Evolutionary conservation across 441 rosid genomes (phyloP).

Genomic region (Erodium chrysanthum): DNA sequence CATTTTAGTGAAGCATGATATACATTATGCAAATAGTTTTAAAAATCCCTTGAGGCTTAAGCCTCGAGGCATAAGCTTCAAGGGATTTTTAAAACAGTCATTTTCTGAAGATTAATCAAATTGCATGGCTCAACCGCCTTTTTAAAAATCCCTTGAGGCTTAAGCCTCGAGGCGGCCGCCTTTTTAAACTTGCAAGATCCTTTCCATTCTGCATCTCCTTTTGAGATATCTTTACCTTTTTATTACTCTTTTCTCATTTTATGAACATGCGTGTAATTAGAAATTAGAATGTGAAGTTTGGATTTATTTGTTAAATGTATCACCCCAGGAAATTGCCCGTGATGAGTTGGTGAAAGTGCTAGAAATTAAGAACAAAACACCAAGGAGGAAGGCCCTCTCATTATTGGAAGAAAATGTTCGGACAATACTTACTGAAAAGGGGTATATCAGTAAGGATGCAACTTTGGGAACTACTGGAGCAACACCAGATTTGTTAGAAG

Average conservation of each 20-base stretch:
- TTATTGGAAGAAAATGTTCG: conserved; percentile 77
- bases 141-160: no score
- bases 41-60: no score
- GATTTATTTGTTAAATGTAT: conserved; percentile 15
- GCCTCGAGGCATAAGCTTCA: no score
- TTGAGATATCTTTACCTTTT: not conserved
- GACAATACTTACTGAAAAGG: conserved; percentile 70
- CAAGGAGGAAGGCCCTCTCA: conserved; percentile 80
- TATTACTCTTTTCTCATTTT: not conserved
- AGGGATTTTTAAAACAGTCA: no score
- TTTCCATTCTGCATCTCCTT: not conserved
- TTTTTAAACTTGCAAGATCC: no score
- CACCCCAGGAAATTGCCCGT: conserved; percentile 72
- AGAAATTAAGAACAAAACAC: conserved; percentile 69
- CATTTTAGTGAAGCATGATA: not conserved
- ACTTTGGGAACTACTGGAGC: conserved; percentile 45
- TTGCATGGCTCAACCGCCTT: no score
- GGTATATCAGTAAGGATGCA: conserved; percentile 61
- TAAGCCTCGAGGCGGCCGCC: no score
- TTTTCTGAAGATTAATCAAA: no score
- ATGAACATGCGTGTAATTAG: conserved; percentile 1
- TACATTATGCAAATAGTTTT: no score
- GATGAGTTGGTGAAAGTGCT: conserved; percentile 62
- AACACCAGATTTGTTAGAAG: conserved; percentile 56
- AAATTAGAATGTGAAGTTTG: not conserved